phyloP scores from a whole-genome alignment of 352 stramenopile species.

The Phytophthora citricola region DNA sequence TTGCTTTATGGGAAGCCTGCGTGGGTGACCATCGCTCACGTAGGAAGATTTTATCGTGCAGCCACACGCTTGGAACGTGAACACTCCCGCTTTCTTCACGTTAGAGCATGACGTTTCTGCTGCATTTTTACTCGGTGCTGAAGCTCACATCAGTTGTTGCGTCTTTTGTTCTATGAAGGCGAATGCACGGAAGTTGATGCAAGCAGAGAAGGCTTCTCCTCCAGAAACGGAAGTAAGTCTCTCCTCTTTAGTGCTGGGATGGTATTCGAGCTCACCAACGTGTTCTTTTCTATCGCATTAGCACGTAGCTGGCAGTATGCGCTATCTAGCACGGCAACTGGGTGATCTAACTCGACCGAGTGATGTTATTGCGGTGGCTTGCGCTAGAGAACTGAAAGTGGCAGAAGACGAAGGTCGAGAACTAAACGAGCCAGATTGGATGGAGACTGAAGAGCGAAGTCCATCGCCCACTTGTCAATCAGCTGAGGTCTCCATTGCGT shows the following conservation, averaged over 20 bases:
- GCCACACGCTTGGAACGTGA: slow-evolving; percentile 59
- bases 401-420: slow-evolving; percentile 31
- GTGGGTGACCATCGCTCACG: slow-evolving; percentile 63
- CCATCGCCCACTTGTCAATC: not conserved
- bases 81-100: slow-evolving; percentile 63
- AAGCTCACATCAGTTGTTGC: slow-evolving; percentile 5
- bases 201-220: slow-evolving; percentile 26
- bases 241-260: not conserved
- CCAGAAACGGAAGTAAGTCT: slow-evolving; percentile 42
- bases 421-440: slow-evolving; percentile 15
- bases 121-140: not conserved
- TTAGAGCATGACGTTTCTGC: slow-evolving; percentile 21
- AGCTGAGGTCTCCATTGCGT: slow-evolving; percentile 10
- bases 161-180: slow-evolving; percentile 27
- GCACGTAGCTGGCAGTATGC: slow-evolving; percentile 55
- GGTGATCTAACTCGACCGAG: slow-evolving; percentile 40
- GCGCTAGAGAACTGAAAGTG: slow-evolving; percentile 18
- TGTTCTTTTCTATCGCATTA: slow-evolving; percentile 4
- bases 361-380: slow-evolving; percentile 52
- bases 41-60: slow-evolving; percentile 64
- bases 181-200: slow-evolving; percentile 56
- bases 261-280: slow-evolving; percentile 2
- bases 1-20: slow-evolving; percentile 55
- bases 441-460: slow-evolving; percentile 9
- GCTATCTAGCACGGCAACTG: slow-evolving; percentile 52